A percentile compares a stretch with the other conserved stretches of the same genome.
These are phyloP conservation scores for Syzygium grande DNA, from an alignment of 345 rosid species.

Conservation along the genomic window DNA sequence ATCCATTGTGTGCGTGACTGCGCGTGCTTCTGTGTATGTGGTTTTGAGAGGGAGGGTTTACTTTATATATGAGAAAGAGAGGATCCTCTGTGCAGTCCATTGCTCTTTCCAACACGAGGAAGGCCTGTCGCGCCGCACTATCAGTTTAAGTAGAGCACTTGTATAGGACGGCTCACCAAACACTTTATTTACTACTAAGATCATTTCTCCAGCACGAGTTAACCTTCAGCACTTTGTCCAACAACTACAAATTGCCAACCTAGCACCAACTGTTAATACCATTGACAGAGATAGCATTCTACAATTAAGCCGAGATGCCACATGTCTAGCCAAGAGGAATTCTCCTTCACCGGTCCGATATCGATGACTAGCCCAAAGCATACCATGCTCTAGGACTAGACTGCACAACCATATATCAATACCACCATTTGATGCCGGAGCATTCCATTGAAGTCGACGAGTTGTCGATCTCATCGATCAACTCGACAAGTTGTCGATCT, in stretches of 20 bases:
- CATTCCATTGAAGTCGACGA: too few species aligned
- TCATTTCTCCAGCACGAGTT: neutral
- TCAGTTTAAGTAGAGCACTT: neutral
- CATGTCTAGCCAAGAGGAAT: neutral
- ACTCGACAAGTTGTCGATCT: too few species aligned
- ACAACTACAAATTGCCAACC: neutral
- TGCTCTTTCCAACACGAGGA: too few species aligned
- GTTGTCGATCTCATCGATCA: too few species aligned
- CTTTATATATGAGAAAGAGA: neutral
- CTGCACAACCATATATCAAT: neutral
- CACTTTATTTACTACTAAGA: neutral
- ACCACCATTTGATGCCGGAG: too few species aligned
- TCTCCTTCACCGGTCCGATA: neutral
- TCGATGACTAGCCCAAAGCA: neutral
- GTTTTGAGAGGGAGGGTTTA: neutral
- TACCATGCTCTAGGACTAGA: neutral
- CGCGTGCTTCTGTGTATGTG: neutral
- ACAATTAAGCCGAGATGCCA: neutral
- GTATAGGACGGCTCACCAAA: neutral
- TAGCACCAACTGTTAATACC: neutral
- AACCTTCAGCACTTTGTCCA: neutral
- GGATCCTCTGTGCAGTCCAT: neutral
- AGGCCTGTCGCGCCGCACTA: neutral
- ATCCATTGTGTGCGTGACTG: slow-evolving; percentile 22
- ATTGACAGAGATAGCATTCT: neutral